Base-by-base conservation (phyloP, 1,284 basidiomycete genomes). In the Fistulinella cinereoalba region DNA sequence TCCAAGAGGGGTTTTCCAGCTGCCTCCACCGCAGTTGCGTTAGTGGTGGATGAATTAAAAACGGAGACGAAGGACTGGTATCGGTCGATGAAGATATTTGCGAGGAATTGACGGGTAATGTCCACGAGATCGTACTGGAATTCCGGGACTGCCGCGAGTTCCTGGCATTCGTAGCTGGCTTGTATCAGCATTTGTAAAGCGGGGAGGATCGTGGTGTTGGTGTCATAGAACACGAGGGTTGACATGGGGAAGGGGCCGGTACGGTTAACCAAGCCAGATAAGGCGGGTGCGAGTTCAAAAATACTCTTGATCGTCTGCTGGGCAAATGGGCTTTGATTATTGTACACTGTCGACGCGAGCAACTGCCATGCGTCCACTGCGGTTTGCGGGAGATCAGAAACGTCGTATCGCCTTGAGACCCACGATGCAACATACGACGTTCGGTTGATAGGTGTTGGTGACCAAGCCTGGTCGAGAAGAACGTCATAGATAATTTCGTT, bases 401-500 rank as follows among this genome's bases (percentile, higher is more conserved):
- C 58, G 5, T 44, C 52, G 53, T 74, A 74, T 4, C 72, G 66
- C 9, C 72, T 67, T 11, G 60, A 49, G 19, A 66, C 62, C 67
- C 70, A 74, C 12, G 62, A 54, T 29, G 56, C 44, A 18, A 68
- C 58, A 46, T 72, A 74, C 1, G 51, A 41, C 2, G 52, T 52
- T 43, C 66, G 55, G 51, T 70, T 48, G 42, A 74, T 57, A 2
- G 65, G 53, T 0, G 54, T 56, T 1, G 62, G 41, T 6, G 65
- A 70, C 72, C 73, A 74, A 1, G 70, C 71, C 44, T 71, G 68
- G 54, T 74, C 71, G 37, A 72, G 64, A 3, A 72, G 59, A n/a
- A 72, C 52, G 37, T 73, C 69, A 45, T 72, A 74, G 12, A 73
- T 56, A 37, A 73, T 64, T 57, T 74, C 72, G 53, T 74, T 74